Evolutionary conservation across 2,329 filamentous ascomycete genomes (phyloP), one percentile per base, ranked within the genome.

Genomic region (Colletotrichum horii): DNA sequence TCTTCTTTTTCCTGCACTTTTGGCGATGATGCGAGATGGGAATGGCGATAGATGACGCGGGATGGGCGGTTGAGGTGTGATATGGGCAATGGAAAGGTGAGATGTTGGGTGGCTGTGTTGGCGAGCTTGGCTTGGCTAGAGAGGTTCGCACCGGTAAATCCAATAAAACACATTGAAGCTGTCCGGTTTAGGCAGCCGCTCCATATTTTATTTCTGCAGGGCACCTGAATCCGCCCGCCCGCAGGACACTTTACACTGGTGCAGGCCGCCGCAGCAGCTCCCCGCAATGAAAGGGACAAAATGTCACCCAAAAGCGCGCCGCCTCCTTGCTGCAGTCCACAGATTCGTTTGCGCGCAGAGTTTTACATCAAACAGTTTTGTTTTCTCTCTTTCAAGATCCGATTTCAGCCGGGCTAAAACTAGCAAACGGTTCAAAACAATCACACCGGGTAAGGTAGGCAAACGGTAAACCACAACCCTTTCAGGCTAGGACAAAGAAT

Each of bases 41-140:
- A 70, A 61, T 24, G 43, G 52, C 56, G 52, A 64, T 19, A 26
- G 48, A 62, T 32, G 64, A 68, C 55, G 64, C 26, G 26, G 55
- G 68, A n/a, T 26, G 38, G 43, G 43, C 43, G 43, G 43, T 52
- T 52, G 43, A 22, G 43, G 28, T 30, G 28, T 30, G 28, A 52
- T 52, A 52, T 34, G 55, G 43, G 43, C 30, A 64, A 26, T 14
- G 32, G 69, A 64, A 48, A 62, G 38, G 15, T 28, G 64, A 61
- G 58, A 34, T n/a, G 74, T 30, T 30, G 28, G 28, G 28, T 76
- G 74, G 74, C 74, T 73, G 58, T 69, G 74, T 72, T 24, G 4
- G 52, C n/a, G 52, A 24, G n/a, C n/a, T 14, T 61, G 28, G 28
- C 58, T 61, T 34, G 58, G 26, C n/a, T 22, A 48, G 26, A 55